phyloP scores from a whole-genome alignment of 1,139 yeast species.

The Maudiozyma humilis region DNA sequence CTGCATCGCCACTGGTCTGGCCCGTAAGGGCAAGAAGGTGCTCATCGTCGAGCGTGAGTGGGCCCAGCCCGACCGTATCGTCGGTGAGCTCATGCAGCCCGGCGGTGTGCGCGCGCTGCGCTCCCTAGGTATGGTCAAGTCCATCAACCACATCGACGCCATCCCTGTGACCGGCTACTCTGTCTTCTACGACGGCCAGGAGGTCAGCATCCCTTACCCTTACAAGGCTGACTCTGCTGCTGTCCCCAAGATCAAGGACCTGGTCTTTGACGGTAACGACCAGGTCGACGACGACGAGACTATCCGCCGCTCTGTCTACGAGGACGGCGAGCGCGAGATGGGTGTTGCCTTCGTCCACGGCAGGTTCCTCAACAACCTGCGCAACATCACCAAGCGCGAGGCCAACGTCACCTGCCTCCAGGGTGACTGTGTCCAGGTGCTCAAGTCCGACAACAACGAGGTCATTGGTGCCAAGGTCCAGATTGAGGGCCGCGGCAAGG shows the following conservation, averaged over 20 bases:
- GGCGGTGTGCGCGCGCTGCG: slow-evolving; percentile 78
- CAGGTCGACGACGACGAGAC: slow-evolving; percentile 44
- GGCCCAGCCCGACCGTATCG: slow-evolving; percentile 88
- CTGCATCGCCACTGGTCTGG: slow-evolving; percentile 80
- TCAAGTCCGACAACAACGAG: slow-evolving; percentile 45
- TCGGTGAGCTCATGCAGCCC: slow-evolving; percentile 95
- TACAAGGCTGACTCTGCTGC: slow-evolving; percentile 44
- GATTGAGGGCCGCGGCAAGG: slow-evolving; percentile 33
- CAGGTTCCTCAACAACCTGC: slow-evolving; percentile 65
- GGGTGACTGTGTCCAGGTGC: slow-evolving; percentile 65
- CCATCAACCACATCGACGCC: slow-evolving; percentile 78
- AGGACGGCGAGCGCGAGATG: slow-evolving; percentile 50
- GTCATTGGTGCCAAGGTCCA: slow-evolving; percentile 61
- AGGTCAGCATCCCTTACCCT: slow-evolving; percentile 64
- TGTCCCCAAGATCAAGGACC: slow-evolving; percentile 44
- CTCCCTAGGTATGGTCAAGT: slow-evolving; percentile 72
- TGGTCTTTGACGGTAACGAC: slow-evolving; percentile 50
- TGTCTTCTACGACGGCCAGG: slow-evolving; percentile 53
- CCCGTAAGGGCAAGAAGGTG: slow-evolving; percentile 73
- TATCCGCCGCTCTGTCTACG: slow-evolving; percentile 45
- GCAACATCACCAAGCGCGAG: slow-evolving; percentile 62
- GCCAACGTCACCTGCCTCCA: slow-evolving; percentile 68
- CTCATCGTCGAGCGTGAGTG: slow-evolving; percentile 79
- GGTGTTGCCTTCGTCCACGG: slow-evolving; percentile 95
- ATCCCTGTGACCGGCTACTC: slow-evolving; percentile 72